Conservation (phyloP, 495 filamentous ascomycete species). For the Trichoderma virens region DNA sequence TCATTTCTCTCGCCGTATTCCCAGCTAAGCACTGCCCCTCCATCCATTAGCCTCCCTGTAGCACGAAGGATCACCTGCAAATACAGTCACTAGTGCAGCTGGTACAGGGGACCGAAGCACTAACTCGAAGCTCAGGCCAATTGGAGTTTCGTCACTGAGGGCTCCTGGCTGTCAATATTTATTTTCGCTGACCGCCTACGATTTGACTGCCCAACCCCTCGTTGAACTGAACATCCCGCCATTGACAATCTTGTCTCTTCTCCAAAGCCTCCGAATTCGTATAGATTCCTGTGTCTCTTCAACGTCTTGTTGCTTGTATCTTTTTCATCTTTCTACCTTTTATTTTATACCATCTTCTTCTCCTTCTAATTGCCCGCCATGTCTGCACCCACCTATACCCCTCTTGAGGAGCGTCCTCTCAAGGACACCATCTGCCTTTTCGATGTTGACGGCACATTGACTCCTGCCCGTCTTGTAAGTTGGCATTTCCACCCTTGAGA, state of each 20-base stretch:
- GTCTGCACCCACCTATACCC: conserved; percentile 51
- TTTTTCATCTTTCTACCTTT: no score
- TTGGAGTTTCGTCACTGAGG: background rate
- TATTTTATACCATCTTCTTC: background rate
- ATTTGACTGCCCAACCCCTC: conserved; percentile 8
- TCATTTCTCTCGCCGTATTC: background rate
- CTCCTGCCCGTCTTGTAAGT: conserved; percentile 63
- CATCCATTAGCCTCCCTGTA: background rate
- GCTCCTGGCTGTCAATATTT: background rate
- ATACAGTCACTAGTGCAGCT: no score
- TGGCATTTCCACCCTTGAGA: background rate
- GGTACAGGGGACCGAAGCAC: no score
- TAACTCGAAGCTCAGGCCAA: no score
- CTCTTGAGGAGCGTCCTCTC: conserved; percentile 71
- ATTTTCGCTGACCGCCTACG: no score
- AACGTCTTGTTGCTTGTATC: background rate
- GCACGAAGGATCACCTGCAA: background rate
- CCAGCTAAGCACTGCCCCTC: background rate
- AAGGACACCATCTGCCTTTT: conserved; percentile 89
- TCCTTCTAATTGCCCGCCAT: conserved; percentile 55
- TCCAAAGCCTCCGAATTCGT: background rate
- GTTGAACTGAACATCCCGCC: background rate
- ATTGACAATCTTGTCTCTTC: background rate
- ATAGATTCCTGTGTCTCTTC: background rate
- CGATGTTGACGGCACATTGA: conserved; percentile 87